Percentiles rank a stretch among this genome's conserved stretches.
Evolutionary conservation across 768 basidiomycete species (phyloP).

Genomic region (Symmetrospora coprosmae): DNA sequence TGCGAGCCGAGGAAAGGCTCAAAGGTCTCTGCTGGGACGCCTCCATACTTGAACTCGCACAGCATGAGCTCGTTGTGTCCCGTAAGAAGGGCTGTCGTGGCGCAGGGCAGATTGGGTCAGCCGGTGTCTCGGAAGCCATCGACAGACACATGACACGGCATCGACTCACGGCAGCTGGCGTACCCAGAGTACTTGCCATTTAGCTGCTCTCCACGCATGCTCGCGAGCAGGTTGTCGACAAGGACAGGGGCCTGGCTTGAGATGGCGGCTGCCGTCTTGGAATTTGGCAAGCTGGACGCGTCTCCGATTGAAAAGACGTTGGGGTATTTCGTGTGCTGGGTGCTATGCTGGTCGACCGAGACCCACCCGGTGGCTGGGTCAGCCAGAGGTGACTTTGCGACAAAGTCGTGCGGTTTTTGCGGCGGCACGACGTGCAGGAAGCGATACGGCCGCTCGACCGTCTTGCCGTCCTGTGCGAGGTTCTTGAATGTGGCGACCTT

Average conservation of each 20-base stretch:
- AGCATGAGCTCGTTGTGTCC: slow-evolving; percentile 47
- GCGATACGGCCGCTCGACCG: slow-evolving; percentile 40
- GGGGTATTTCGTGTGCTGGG: slow-evolving; percentile 66
- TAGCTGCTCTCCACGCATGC: slow-evolving; percentile 58
- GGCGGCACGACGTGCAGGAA: slow-evolving; percentile 72
- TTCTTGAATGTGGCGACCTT: slow-evolving; percentile 67
- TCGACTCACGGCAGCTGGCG: slow-evolving; percentile 35
- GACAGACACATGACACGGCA: not conserved
- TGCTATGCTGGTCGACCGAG: slow-evolving; percentile 61
- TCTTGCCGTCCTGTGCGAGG: slow-evolving; percentile 48
- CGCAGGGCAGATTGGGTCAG: slow-evolving; percentile 1
- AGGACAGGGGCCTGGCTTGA: slow-evolving; percentile 81
- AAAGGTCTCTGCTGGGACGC: slow-evolving; percentile 77
- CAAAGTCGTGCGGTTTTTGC: slow-evolving; percentile 70
- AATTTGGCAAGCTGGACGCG: slow-evolving; percentile 77
- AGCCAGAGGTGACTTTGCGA: slow-evolving; percentile 58
- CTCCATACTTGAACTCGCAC: slow-evolving; percentile 86
- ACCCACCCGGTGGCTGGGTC: slow-evolving; percentile 55
- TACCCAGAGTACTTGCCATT: slow-evolving; percentile 63
- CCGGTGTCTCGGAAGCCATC: too few species aligned
- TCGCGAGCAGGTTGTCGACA: slow-evolving; percentile 67
- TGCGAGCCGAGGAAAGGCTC: slow-evolving; percentile 43
- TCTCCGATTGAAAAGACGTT: slow-evolving; percentile 91
- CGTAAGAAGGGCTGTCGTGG: slow-evolving; percentile 38
- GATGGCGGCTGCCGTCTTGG: slow-evolving; percentile 91